Conservation (phyloP, 495 filamentous ascomycete species). For the Cladorrhinum samala region DNA sequence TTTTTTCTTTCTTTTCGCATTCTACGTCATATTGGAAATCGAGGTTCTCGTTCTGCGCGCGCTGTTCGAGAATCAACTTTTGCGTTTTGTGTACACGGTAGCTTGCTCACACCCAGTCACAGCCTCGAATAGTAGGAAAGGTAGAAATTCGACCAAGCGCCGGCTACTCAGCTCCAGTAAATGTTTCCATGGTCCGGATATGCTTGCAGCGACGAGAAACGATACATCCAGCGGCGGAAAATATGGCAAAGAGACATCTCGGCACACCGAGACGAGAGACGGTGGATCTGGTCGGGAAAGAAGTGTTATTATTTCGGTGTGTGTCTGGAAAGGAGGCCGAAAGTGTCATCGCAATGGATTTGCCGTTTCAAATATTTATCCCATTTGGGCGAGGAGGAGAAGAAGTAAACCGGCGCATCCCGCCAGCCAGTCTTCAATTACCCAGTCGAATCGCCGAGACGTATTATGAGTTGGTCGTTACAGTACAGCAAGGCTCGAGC, state of each 20-base stretch:
- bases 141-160: conserved; percentile 88
- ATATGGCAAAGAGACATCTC: conserved; percentile 83
- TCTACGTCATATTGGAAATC: neutral
- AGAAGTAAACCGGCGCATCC: conserved; percentile 80
- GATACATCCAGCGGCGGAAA: conserved; percentile 93
- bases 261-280: conserved; percentile 90
- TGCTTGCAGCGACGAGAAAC: conserved; percentile 88
- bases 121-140: conserved; percentile 96
- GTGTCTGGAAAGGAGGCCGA: conserved; percentile 76
- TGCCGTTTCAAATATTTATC: conserved; percentile 96
- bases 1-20: conserved; percentile 12
- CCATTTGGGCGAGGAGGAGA: conserved; percentile 86
- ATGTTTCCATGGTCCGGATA: conserved; percentile 89
- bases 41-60: neutral
- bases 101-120: conserved; percentile 15
- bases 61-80: no score
- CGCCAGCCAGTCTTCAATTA: conserved; percentile 86
- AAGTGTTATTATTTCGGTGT: conserved; percentile 87
- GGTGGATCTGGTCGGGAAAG: conserved; percentile 87
- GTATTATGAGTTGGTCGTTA: conserved; percentile 93
- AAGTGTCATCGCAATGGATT: conserved; percentile 89
- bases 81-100: neutral
- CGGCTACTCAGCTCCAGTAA: conserved; percentile 80
- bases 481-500: conserved; percentile 80
- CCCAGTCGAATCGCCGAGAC: conserved; percentile 91